These are phyloP conservation scores for Candida peoriensis DNA, from an alignment of 805 yeast species.

Conservation along the genomic window DNA sequence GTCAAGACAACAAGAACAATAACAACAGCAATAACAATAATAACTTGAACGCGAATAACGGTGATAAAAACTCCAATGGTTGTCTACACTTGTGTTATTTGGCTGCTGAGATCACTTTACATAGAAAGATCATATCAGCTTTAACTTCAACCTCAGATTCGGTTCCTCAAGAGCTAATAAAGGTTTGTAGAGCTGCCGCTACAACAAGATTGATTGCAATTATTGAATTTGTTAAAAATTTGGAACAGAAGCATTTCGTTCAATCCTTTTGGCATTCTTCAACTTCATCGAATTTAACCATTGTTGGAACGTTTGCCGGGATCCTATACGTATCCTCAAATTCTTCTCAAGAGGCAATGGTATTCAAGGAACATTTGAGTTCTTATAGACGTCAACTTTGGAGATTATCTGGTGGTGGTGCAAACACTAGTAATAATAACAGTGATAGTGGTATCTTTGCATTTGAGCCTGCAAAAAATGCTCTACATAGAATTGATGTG, in stretches of 20 bases:
- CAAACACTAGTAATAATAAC: not conserved
- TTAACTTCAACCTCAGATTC: conserved; percentile 27
- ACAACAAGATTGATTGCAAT: conserved; percentile 77
- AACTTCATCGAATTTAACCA: conserved; percentile 69
- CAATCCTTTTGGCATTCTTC: conserved; percentile 90
- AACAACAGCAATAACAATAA: conserved; percentile 13
- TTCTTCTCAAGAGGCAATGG: conserved; percentile 54
- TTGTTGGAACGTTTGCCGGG: conserved; percentile 87
- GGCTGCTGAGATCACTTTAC: conserved; percentile 84
- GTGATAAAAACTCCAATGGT: conserved; percentile 67
- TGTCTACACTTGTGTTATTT: conserved; percentile 80
- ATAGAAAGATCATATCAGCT: conserved; percentile 63
- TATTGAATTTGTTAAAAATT: conserved; percentile 66
- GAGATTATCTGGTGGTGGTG: conserved; percentile 49
- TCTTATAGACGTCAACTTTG: conserved; percentile 75
- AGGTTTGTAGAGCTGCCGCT: conserved; percentile 83
- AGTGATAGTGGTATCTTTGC: not conserved
- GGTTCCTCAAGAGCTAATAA: conserved; percentile 47
- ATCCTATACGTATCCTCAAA: conserved; percentile 66
- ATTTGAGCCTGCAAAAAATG: conserved; percentile 62
- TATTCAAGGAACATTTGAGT: conserved; percentile 62
- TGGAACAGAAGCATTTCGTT: conserved; percentile 66
- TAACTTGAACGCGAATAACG: conserved; percentile 31
- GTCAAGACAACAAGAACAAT: too few relatives aligned
- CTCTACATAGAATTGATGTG: conserved; percentile 66